A percentile compares a stretch with the other conserved stretches of the same genome.
These are phyloP conservation scores for Trypanosoma scelopori DNA, from an alignment of 208 protist genomes.

Conservation along the genomic window DNA sequence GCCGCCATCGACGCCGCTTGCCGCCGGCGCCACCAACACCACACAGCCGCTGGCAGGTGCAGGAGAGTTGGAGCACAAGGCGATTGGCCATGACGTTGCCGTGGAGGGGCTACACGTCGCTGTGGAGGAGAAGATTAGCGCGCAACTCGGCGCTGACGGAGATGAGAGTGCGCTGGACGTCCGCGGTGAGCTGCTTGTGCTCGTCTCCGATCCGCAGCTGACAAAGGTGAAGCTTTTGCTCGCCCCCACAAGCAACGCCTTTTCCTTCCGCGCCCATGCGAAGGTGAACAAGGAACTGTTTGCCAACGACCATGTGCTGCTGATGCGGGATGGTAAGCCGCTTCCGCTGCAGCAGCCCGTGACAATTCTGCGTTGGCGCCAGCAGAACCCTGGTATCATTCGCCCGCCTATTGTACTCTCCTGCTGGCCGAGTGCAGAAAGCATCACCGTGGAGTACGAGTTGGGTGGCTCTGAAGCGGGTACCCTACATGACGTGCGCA, in stretches of 20 bases:
- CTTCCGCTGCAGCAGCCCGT: slow-evolving; percentile 80
- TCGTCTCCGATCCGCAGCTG: slow-evolving; percentile 63
- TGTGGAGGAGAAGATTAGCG: slow-evolving; percentile 70
- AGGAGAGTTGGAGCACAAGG: not conserved
- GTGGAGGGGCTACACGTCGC: slow-evolving; percentile 52
- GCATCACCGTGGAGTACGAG: slow-evolving; percentile 87
- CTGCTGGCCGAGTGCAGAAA: slow-evolving; percentile 71
- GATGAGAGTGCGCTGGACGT: slow-evolving; percentile 49
- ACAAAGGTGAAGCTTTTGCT: slow-evolving; percentile 58
- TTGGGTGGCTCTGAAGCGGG: slow-evolving; percentile 34
- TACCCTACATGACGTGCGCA: slow-evolving; percentile 48
- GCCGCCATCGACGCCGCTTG: not conserved
- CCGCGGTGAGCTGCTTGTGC: slow-evolving; percentile 73
- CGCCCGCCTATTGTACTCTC: slow-evolving; percentile 67
- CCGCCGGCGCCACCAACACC: not conserved
- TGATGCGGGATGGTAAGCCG: slow-evolving; percentile 78
- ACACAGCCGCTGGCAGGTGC: not conserved
- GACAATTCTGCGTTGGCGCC: slow-evolving; percentile 75
- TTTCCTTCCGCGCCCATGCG: slow-evolving; percentile 82
- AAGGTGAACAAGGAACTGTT: slow-evolving; percentile 87
- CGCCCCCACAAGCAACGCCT: slow-evolving; percentile 48
- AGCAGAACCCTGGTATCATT: slow-evolving; percentile 26
- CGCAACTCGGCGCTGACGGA: slow-evolving; percentile 57
- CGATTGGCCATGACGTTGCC: not conserved
- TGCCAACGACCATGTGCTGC: slow-evolving; percentile 64